These are phyloP conservation scores for Pulveroboletus sp. DNA, from an alignment of 768 basidiomycete species.

Conservation along the genomic window DNA sequence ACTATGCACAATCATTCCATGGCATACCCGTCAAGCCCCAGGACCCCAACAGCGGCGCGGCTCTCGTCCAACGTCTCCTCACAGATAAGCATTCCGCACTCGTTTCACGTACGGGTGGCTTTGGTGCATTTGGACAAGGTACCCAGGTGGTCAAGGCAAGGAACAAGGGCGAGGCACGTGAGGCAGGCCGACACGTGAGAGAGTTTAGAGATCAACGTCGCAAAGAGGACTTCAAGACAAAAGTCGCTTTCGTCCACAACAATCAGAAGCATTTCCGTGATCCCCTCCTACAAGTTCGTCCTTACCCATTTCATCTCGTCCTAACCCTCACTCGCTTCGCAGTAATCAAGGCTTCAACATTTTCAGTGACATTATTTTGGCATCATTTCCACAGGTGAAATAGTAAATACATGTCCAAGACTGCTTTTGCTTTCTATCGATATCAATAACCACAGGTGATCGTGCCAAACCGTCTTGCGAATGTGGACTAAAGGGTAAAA, in stretches of 20 bases:
- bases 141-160: constrained; percentile 83
- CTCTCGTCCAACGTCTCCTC: constrained; percentile 70
- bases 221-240: constrained; percentile 81
- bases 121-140: constrained; percentile 80
- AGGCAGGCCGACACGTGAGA: constrained; percentile 82
- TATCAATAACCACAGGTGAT: constrained; percentile 1
- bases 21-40: constrained; percentile 40
- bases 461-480: no score
- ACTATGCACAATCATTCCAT: constrained; percentile 81
- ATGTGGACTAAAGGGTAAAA: no score
- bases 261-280: constrained; percentile 86
- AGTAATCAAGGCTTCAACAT: constrained; percentile 20
- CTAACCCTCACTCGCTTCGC: constrained; percentile 3
- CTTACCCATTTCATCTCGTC: neutral
- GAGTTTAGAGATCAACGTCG: constrained; percentile 79
- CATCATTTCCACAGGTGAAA: neutral
- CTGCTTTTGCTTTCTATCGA: constrained; percentile 13
- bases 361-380: neutral
- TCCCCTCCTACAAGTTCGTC: constrained; percentile 52
- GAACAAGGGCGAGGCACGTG: constrained; percentile 91
- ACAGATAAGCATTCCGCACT: constrained; percentile 81
- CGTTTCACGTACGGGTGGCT: constrained; percentile 80
- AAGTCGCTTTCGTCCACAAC: constrained; percentile 75
- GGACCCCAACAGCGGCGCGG: constrained; percentile 69
- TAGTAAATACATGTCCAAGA: constrained; percentile 2